Evolutionary conservation across 495 filamentous ascomycete genomes (phyloP), one percentile per base, ranked within the genome.

Genomic region (Delitschia confertaspora): DNA sequence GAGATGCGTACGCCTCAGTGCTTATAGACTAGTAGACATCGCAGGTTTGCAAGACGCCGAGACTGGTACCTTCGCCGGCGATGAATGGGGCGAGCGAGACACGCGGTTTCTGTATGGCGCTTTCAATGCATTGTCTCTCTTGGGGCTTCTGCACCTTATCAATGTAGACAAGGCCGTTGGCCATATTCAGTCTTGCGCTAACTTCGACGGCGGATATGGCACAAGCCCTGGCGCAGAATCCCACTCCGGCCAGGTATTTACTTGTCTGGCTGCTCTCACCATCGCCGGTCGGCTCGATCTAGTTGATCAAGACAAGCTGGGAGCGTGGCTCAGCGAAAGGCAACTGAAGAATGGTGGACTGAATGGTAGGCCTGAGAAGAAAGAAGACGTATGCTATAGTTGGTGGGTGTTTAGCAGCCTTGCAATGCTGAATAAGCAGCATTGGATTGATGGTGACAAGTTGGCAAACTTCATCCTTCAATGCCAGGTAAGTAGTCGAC

Each of bases 351-450:
- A 78, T 18, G 93, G 93, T 23, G 91, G 91, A 3, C 65, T 98
- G 21, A 98, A 96, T 57, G 91, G 91, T 3, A 73, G 91, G 36
- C 91, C 91, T 0, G 93, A 96, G 66, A 98, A 98, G 67, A 67
- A 87, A 38, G 87, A 89, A 61, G 93, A 98, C 66, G 88, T 93
- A 5, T 98, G 91, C 65, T 98, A 98, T 62, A 93, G 84, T 59
- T 98, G 91, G 91, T 98, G 91, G 91, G 91, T 95, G 18, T 62
- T 82, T 41, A 83, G 80, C 55, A 94, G 87, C 59, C 60, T 98
- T 45, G 81, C 79, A 18, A 95, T 95, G 77, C 83, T 96, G 47
- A 84, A 75, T 37, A 76, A 81, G 45, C 69, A 88, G 27, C 79
- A 93, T 61, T 98, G 91, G 91, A 88, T 98, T 54, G 82, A 95